Conservation (phyloP, 2,329 filamentous ascomycete species). For the Fusarium staphyleae region DNA sequence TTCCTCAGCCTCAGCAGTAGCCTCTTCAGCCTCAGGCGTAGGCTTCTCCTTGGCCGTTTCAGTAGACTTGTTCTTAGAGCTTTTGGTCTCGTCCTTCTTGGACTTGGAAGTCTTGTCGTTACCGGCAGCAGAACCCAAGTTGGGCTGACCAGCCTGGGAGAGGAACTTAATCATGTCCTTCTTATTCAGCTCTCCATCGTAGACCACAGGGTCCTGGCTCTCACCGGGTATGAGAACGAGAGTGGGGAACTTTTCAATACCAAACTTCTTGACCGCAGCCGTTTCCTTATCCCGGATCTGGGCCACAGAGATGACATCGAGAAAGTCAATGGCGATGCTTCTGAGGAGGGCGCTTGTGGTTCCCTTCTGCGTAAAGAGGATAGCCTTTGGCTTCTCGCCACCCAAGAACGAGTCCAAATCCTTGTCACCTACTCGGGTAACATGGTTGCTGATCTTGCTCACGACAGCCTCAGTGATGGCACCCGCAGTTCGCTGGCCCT, state of each 20-base stretch:
- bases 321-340: constrained; percentile 88
- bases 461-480: constrained; percentile 86
- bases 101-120: constrained; percentile 50
- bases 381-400: constrained; percentile 78
- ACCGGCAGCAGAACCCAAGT: constrained; percentile 70
- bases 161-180: constrained; percentile 82
- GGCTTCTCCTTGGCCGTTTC: constrained; percentile 44
- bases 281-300: constrained; percentile 86
- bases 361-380: constrained; percentile 94
- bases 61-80: constrained; percentile 30
- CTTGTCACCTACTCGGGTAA: constrained; percentile 81
- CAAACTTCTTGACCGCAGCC: constrained; percentile 74
- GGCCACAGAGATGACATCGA: constrained; percentile 78
- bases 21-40: constrained; percentile 38
- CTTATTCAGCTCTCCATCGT: constrained; percentile 87
- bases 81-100: constrained; percentile 49
- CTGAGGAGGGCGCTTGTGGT: constrained; percentile 83
- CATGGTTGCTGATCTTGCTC: constrained; percentile 90
- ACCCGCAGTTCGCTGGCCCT: constrained; percentile 82
- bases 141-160: constrained; percentile 78
- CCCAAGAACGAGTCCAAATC: constrained; percentile 78
- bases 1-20: constrained; percentile 32
- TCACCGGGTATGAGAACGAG: constrained; percentile 80
- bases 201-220: constrained; percentile 71
- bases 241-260: constrained; percentile 78